Evolutionary conservation across 495 filamentous ascomycete genomes (phyloP).

Genomic region (Chaetomium fimeti): DNA sequence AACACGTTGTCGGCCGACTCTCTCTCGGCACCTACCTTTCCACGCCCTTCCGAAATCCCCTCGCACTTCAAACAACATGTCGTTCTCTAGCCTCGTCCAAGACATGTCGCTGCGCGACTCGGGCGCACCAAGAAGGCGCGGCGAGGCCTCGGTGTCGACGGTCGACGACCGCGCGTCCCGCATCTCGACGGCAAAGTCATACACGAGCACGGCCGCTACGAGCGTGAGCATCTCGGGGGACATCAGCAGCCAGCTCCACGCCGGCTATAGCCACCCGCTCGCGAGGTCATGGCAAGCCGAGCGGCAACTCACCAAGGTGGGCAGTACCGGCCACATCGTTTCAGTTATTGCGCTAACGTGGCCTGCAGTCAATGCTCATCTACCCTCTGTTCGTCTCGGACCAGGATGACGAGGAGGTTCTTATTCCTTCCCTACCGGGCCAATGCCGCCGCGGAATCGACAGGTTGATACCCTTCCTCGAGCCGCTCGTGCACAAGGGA

Average conservation of each 20-base stretch:
- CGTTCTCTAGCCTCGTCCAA: conserved; percentile 86
- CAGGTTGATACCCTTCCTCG: conserved; percentile 76
- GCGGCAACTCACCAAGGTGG: conserved; percentile 91
- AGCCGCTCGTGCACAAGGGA: conserved; percentile 82
- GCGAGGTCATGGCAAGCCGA: conserved; percentile 93
- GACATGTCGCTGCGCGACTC: conserved; percentile 69
- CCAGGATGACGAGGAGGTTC: conserved; percentile 83
- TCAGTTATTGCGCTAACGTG: conserved; percentile 18
- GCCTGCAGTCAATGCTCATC: conserved; percentile 85
- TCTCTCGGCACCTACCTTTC: background rate
- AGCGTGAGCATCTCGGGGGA: conserved; percentile 90
- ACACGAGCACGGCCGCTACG: conserved; percentile 85
- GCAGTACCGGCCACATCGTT: conserved; percentile 18
- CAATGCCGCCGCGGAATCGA: conserved; percentile 87
- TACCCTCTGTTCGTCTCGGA: conserved; percentile 97
- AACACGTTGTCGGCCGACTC: background rate
- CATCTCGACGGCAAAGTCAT: conserved; percentile 71
- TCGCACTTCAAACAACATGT: conserved; percentile 57
- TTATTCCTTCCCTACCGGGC: conserved; percentile 84
- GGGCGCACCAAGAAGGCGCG: conserved; percentile 45
- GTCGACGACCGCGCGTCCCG: conserved; percentile 59
- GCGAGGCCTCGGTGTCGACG: conserved; percentile 50
- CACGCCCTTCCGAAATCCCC: background rate
- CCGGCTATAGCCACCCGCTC: conserved; percentile 90
- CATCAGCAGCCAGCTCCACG: conserved; percentile 91